Evolutionary conservation across 768 basidiomycete species (phyloP), one percentile per base, ranked within the genome.

Genomic region (Trametes cinnabarina): DNA sequence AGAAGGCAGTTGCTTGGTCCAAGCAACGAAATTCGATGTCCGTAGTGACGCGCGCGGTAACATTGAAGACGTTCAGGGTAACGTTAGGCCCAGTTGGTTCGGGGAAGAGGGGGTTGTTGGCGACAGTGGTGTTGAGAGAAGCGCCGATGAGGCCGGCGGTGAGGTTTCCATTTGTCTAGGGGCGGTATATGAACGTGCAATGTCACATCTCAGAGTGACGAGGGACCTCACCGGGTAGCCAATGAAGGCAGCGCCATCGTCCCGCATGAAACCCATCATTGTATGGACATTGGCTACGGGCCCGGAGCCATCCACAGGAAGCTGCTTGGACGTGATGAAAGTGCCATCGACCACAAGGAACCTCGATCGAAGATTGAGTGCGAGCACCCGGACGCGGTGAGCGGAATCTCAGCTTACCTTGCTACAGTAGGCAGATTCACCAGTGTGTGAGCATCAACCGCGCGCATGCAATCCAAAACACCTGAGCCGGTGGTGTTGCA

Each of bases 191-290:
- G 12, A 37, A 6, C 9, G 17, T 22, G 17, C 8, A 14, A 26
- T 12, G 15, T 11, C 40, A 40, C 11, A 32, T 3, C 2, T 7
- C 23, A 5, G 11, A 12, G 19, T 6, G 50, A 15, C 0, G 6
- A 17, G 14, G 8, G 39, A 6, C 25, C 62, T 25, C 22, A 69
- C 66, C 9, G 78, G 76, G 51, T 72, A 74, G 2, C 74, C 73
- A 28, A 77, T 71, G 62, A 82, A 79, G 39, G 78, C 75, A 0
- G 77, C 70, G 0, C 80, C 82, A 61, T 82, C 81, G 56, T 79
- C 79, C 19, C 76, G 68, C 77, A 80, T 80, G 73, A 75, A 77
- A 1, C 81, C 81, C 58, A 78, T 77, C 58, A 83, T 73, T 39
- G 77, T 73, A 53, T 78, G 78, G 0, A 76, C 79, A 23, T 76